Evolutionary conservation across 257 asterid species (phyloP).

Genomic region (Solanum paucissectum): DNA sequence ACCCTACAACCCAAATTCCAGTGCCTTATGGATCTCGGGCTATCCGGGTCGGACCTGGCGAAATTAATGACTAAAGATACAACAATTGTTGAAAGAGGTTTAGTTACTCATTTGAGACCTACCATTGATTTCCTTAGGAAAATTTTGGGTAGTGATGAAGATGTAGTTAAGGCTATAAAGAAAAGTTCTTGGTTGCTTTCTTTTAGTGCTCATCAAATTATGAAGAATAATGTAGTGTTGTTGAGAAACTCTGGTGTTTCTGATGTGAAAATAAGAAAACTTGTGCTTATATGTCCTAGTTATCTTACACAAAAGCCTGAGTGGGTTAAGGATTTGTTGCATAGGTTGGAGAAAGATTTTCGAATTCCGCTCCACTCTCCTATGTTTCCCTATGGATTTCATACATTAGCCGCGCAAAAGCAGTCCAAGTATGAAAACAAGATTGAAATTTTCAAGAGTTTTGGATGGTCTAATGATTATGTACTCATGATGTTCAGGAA

Average conservation of each 20-base stretch:
- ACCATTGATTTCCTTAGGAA: background rate
- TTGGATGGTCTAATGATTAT: background rate
- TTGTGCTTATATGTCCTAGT: background rate
- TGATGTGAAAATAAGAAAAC: background rate
- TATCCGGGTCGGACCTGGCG: background rate
- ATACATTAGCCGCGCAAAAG: background rate
- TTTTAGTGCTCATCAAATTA: background rate
- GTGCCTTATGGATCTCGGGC: background rate
- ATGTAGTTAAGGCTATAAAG: background rate
- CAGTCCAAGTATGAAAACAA: background rate
- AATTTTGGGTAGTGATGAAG: background rate
- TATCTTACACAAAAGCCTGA: background rate
- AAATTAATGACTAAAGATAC: background rate
- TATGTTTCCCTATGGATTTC: background rate
- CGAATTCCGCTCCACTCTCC: background rate
- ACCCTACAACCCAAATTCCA: conserved; percentile 5
- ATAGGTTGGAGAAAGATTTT: background rate
- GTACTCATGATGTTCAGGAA: background rate
- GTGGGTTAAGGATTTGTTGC: background rate
- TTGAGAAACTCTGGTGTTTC: background rate
- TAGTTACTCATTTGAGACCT: background rate
- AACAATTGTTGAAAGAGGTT: background rate
- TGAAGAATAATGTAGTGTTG: background rate
- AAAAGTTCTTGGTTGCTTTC: background rate
- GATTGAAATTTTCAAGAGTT: background rate